Evolutionary conservation across 2,329 filamentous ascomycete genomes (phyloP), one percentile per base, ranked within the genome.

Genomic region (Colletotrichum somersetense): DNA sequence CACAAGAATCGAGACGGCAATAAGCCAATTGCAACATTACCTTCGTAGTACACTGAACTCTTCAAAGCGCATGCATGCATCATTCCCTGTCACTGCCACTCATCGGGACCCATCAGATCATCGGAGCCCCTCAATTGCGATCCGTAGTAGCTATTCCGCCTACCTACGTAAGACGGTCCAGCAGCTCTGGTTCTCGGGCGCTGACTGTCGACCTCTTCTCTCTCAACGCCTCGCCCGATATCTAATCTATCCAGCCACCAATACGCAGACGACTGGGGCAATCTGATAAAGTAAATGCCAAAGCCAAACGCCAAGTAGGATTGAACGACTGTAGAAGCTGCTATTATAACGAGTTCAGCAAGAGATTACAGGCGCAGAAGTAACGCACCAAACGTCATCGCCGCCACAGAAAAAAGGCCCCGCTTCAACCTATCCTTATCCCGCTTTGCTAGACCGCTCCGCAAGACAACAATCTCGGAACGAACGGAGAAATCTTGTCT

Each of bases 41-140:
- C 23, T 48, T 42, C 44, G 44, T 30, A 20, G 62, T 46, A 42
- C 33, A 52, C 33, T 33, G n/a, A 20, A 46, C 35, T 42, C 14
- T 23, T 20, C 33, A 18, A 63, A 42, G 46, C 40, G 59, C 63
- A 53, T 57, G 63, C 61, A 5, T 30, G 30, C 30, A 30, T 30
- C 30, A 38, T 53, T 42, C 64, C 65, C 57, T 68, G 68, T 26
- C 58, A 35, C 56, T 26, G 35, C 55, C 64, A 64, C 53, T 38
- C n/a, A n/a, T 56, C 57, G 30, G 58, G 44, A 62, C 53, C 61
- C 44, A 16, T 69, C 61, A 69, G 66, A 58, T 53, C 46, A 40
- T 58, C 38, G 57, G 30, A 35, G 58, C 69, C 69, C 58, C 69
- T 64, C 69, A 59, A 59, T 58, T 69, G 42, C 59, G 59, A 59